Percentiles rank a stretch among this genome's conserved stretches.
Evolutionary conservation across 768 basidiomycete species (phyloP).

Genomic region (Hericium coralloides): DNA sequence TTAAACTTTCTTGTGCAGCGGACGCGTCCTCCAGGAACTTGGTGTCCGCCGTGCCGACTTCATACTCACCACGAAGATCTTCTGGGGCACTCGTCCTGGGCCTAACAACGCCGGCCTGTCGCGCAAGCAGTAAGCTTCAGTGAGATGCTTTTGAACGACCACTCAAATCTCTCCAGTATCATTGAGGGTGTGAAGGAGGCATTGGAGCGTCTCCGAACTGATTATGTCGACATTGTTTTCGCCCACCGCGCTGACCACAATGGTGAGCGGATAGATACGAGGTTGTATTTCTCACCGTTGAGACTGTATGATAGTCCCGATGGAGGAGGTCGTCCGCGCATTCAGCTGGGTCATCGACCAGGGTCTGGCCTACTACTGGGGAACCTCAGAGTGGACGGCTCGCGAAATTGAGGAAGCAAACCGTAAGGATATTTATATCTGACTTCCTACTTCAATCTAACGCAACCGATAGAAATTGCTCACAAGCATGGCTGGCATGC

Average conservation of each 20-base stretch:
- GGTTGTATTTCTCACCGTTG: no score
- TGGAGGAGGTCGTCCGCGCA: conserved; percentile 50
- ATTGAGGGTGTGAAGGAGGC: conserved; percentile 46
- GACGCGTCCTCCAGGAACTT: conserved; percentile 46
- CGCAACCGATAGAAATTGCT: conserved; percentile 30
- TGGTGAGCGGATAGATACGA: conserved; percentile 15
- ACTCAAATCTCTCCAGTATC: conserved; percentile 23
- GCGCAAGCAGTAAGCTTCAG: conserved; percentile 20
- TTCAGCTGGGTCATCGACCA: conserved; percentile 46
- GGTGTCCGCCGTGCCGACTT: conserved; percentile 40
- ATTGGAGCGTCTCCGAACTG: conserved; percentile 40
- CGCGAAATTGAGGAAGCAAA: conserved; percentile 38
- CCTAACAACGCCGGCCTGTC: conserved; percentile 32
- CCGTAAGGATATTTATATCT: conserved; percentile 16
- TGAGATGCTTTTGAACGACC: neutral
- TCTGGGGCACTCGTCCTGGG: conserved; percentile 42
- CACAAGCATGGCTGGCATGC: conserved; percentile 39
- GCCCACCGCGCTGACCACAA: conserved; percentile 40
- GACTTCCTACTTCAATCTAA: neutral
- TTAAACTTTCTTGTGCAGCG: conserved; percentile 19
- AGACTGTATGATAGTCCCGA: conserved; percentile 22
- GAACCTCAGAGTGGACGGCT: conserved; percentile 49
- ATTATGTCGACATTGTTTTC: conserved; percentile 43
- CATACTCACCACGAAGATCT: conserved; percentile 49
- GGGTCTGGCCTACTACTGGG: conserved; percentile 41